A percentile compares a stretch with the other conserved stretches of the same genome.
These are phyloP conservation scores for Crithidia expoeki DNA, from an alignment of 208 protist species.

Conservation along the genomic window DNA sequence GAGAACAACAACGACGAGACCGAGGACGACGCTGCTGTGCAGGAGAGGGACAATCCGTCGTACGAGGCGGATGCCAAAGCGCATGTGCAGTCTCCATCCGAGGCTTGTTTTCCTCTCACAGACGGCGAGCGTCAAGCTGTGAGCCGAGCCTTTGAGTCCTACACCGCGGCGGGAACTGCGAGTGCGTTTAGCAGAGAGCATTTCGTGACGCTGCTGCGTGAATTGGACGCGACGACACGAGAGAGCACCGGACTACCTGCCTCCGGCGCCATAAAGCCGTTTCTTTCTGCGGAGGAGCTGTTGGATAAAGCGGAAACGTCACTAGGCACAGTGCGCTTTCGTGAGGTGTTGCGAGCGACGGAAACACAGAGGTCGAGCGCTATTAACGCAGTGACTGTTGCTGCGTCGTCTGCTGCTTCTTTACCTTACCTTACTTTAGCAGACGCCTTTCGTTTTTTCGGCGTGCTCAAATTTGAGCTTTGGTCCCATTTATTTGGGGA, in stretches of 20 bases:
- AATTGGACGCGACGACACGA: constrained; percentile 14
- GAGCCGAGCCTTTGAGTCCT: neutral
- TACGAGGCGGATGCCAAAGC: neutral
- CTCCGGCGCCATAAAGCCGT: neutral
- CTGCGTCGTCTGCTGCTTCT: neutral
- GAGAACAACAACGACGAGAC: neutral
- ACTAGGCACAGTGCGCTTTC: constrained; percentile 21
- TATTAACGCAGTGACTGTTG: neutral
- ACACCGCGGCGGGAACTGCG: neutral
- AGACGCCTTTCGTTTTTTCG: constrained; percentile 17
- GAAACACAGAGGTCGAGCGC: neutral
- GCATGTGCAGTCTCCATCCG: neutral
- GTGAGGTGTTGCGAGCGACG: neutral
- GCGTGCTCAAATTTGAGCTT: constrained; percentile 14
- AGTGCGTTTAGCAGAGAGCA: neutral
- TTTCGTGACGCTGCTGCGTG: constrained; percentile 15
- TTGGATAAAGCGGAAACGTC: constrained; percentile 19
- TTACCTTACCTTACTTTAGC: constrained; percentile 11
- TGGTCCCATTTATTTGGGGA: neutral
- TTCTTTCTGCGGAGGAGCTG: constrained; percentile 1
- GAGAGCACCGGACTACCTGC: neutral
- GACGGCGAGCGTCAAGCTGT: constrained; percentile 7
- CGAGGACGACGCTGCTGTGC: neutral
- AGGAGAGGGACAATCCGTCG: neutral
- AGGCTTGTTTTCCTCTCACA: constrained; percentile 2